These are phyloP conservation scores for Pittosporum tobira DNA, from an alignment of 129 eudicot genomes.

Conservation along the genomic window DNA sequence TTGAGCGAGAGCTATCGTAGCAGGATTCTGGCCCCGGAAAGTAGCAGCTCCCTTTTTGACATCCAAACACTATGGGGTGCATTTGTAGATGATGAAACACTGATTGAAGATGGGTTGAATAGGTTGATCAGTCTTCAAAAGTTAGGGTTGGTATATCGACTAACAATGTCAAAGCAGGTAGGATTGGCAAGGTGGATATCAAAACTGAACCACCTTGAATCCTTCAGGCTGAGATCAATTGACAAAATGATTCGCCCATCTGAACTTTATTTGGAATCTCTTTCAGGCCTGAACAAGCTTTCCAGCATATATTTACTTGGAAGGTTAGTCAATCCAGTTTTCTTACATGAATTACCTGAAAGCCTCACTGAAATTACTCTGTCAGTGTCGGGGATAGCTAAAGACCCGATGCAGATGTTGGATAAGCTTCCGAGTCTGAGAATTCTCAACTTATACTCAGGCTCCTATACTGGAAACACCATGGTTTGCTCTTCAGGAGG, in stretches of 20 bases:
- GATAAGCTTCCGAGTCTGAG: constrained; percentile 4
- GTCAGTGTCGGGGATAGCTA: neutral
- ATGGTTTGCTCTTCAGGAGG: constrained; percentile 15
- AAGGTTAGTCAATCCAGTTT: constrained; percentile 2
- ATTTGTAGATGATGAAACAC: constrained; percentile 15
- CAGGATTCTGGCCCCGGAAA: neutral
- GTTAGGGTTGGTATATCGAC: constrained; percentile 7
- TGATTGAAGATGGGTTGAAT: neutral
- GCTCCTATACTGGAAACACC: neutral
- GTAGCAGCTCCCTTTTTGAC: neutral
- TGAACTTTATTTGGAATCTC: neutral
- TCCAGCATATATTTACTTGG: constrained; percentile 3
- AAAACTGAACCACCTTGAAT: constrained; percentile 1
- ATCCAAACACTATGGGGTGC: constrained; percentile 19
- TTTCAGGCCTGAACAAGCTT: constrained; percentile 2
- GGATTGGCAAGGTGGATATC: constrained; percentile 1
- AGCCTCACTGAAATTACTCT: constrained; percentile 11
- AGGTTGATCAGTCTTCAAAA: constrained; percentile 6
- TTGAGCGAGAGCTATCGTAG: constrained; percentile 13
- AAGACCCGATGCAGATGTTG: constrained; percentile 14
- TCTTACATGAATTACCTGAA: constrained; percentile 7
- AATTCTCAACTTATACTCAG: constrained; percentile 5
- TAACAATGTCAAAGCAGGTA: neutral
- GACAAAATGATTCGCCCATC: neutral
- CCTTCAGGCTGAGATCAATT: constrained; percentile 3